These are phyloP conservation scores for Populus deltoides DNA, from an alignment of 345 rosid species.

Conservation along the genomic window DNA sequence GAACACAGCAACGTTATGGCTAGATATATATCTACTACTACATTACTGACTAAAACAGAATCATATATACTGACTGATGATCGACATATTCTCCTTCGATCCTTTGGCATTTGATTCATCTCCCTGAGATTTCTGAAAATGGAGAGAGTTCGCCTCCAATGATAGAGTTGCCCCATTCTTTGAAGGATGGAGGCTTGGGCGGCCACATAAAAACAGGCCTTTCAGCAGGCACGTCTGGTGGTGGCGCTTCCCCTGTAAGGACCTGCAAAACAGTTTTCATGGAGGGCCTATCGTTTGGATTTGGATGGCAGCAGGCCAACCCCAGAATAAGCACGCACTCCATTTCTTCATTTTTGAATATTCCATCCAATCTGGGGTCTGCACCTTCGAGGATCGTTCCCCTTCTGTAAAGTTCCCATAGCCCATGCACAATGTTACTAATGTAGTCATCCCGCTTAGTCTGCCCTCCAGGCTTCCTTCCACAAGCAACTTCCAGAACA, in stretches of 20 bases:
- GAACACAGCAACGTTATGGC: neutral
- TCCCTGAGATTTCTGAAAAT: constrained; percentile 40
- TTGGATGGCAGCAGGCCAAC: constrained; percentile 78
- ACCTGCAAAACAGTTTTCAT: constrained; percentile 65
- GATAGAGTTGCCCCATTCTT: constrained; percentile 36
- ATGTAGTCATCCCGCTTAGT: constrained; percentile 34
- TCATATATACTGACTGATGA: neutral
- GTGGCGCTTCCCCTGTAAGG: constrained; percentile 49
- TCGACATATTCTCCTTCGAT: neutral
- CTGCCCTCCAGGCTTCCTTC: constrained; percentile 47
- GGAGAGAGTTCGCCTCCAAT: constrained; percentile 29
- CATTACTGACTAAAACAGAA: neutral
- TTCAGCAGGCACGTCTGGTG: constrained; percentile 51
- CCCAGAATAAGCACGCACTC: constrained; percentile 53
- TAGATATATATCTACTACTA: neutral
- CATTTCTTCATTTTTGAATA: constrained; percentile 37
- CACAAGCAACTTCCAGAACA: constrained; percentile 56
- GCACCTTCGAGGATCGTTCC: constrained; percentile 49
- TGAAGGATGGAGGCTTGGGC: constrained; percentile 56
- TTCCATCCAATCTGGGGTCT: constrained; percentile 44
- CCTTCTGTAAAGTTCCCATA: constrained; percentile 61
- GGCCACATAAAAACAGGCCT: constrained; percentile 80
- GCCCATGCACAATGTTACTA: constrained; percentile 56
- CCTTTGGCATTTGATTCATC: constrained; percentile 21
- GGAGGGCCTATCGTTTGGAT: constrained; percentile 64